Evolutionary conservation across 1,284 basidiomycete species (phyloP), one percentile per base, ranked within the genome.

Genomic region (Ustilago sp.): DNA sequence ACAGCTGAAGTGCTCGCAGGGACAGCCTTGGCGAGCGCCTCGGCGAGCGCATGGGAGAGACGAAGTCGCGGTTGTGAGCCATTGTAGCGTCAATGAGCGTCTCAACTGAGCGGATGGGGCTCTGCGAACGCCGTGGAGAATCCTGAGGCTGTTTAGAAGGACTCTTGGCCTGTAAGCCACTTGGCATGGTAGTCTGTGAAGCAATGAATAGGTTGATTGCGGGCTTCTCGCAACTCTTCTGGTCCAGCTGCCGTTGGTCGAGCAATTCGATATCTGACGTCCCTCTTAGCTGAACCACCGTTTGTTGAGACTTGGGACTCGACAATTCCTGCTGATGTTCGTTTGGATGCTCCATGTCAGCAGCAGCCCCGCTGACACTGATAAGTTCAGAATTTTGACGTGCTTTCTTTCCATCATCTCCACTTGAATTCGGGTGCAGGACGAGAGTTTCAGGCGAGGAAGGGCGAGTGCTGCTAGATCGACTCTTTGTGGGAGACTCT

Each of bases 21-120:
- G 73, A 75, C 28, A 75, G 47, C 34, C 68, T 59, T 1, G 73
- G 73, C 0, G 73, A 75, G 34, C 73, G 68, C 41, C 73, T 54
- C 0, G 73, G 68, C 13, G 73, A 71, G 48, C 68, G 67, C 48
- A 55, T 56, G 15, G 73, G 73, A 35, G 73, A 75, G 36, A 19
- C 31, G 1, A 63, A 32, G 11, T 75, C 63, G 9, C 43, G 54
- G 54, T 71, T 67, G 8, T 70, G 64, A 13, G 61, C 56, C 68
- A 68, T 59, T 2, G 73, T 62, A 4, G 64, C 73, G 8, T 59
- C 68, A 54, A 75, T 71, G 41, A 75, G 68, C 28, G 73, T 58
- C 50, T 75, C 73, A 59, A 75, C 58, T 2, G 67, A 67, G 28
- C 73, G 63, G 15, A 75, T 53, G 2, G 73, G 68, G 35, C 73